These are phyloP conservation scores for Metschnikowia lochheadii DNA, from an alignment of 805 yeast genomes.

Conservation along the genomic window DNA sequence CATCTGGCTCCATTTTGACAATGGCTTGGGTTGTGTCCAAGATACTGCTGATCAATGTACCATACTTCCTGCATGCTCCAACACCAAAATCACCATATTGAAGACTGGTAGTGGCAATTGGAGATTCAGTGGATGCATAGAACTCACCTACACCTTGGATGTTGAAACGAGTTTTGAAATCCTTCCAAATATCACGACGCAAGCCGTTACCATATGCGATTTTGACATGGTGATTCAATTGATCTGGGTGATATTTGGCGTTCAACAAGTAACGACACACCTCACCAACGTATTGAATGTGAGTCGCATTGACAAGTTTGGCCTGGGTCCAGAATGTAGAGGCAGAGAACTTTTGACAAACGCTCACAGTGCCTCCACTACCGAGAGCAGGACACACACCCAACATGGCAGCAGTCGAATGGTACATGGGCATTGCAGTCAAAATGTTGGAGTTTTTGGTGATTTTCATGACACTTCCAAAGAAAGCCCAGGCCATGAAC, in stretches of 20 bases:
- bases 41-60: constrained; percentile 50
- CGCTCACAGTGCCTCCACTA: constrained; percentile 70
- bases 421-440: constrained; percentile 94
- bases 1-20: constrained; percentile 76
- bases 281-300: constrained; percentile 92
- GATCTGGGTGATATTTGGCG: constrained; percentile 62
- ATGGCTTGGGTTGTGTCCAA: constrained; percentile 54
- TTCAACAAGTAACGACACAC: constrained; percentile 81
- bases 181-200: constrained; percentile 82
- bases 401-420: constrained; percentile 86
- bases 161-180: constrained; percentile 72
- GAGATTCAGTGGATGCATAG: constrained; percentile 91
- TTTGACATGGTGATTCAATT: constrained; percentile 52
- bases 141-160: constrained; percentile 81
- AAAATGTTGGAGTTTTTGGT: constrained; percentile 54
- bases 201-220: constrained; percentile 90
- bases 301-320: constrained; percentile 63
- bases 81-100: constrained; percentile 77
- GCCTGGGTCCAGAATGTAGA: constrained; percentile 89
- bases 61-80: constrained; percentile 86
- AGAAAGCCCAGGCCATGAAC: constrained; percentile 62
- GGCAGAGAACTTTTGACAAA: constrained; percentile 79
- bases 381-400: constrained; percentile 68
- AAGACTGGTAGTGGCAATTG: constrained; percentile 77
- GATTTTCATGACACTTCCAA: constrained; percentile 65